Base-by-base conservation (phyloP, 352 stramenopile genomes). In the Globisporangium cederbergense region DNA sequence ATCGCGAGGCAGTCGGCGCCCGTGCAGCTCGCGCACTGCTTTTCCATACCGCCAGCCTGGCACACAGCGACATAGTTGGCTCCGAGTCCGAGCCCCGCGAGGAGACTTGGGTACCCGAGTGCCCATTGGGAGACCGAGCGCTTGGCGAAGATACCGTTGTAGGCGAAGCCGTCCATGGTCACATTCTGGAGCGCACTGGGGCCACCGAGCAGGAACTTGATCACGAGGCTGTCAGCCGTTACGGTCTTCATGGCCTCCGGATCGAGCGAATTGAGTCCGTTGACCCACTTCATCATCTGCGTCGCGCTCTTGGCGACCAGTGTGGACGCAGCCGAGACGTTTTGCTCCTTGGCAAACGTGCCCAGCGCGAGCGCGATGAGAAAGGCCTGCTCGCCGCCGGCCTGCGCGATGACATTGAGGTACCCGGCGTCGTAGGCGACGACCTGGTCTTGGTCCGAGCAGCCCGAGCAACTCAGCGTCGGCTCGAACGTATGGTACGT, bases 181-280 rank as follows among this genome's bases (percentile, higher is more conserved):
- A 93, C 52, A 32, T 71, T 64, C n/a, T 49, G 62, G 43, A 93
- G 76, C 30, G 67, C 66, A 18, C 60, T 50, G 4, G 70, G 70
- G 0, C 77, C 74, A 0, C 7, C 46, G 0, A 57, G 53, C 0
- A 90, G 60, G 64, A 90, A 86, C 13, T 32, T 65, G 13, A 88
- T 18, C 52, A 89, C 79, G 20, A 74, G 64, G 13, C 59, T 69
- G 66, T 74, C 75, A 40, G 57, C 61, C 28, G 72, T 73, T 7
- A 90, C 71, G 43, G 68, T 79, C 71, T 86, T 86, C 81, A 86
- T 88, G 38, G 84, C 84, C 43, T 61, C 65, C 2, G 84, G 68
- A 40, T 93, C 64, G 56, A 90, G 75, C 66, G 84, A 93, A 69
- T 93, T 93, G 69, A 91, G 78, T 0, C 81, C 84, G 64, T 90